These are phyloP conservation scores for Colletotrichum costaricense DNA, from an alignment of 2,329 filamentous ascomycete species.

Conservation along the genomic window DNA sequence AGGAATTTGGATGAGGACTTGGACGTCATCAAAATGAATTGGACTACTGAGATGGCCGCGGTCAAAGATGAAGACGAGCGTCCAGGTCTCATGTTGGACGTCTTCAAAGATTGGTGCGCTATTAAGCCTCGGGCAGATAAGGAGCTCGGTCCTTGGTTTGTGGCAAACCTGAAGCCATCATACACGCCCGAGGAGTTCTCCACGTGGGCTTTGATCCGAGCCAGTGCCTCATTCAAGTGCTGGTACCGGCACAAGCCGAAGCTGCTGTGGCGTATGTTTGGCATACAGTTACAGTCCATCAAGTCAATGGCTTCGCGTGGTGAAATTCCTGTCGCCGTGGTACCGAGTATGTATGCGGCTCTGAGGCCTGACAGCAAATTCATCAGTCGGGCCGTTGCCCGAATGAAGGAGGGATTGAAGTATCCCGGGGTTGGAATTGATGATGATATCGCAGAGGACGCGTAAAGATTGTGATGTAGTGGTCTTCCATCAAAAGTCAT, in stretches of 20 bases:
- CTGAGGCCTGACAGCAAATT: slow-evolving; percentile 49
- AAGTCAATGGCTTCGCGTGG: slow-evolving; percentile 50
- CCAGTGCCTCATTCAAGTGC: slow-evolving; percentile 58
- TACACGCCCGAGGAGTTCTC: slow-evolving; percentile 41
- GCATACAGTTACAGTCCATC: slow-evolving; percentile 59
- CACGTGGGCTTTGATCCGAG: slow-evolving; percentile 62
- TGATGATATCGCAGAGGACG: background rate
- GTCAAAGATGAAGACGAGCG: slow-evolving; percentile 35
- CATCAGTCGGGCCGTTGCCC: slow-evolving; percentile 38
- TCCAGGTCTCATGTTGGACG: slow-evolving; percentile 43
- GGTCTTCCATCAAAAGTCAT: too few relatives aligned
- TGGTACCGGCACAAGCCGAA: slow-evolving; percentile 40
- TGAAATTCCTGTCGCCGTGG: slow-evolving; percentile 45
- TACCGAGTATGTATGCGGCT: slow-evolving; percentile 49
- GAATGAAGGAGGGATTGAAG: slow-evolving; percentile 21
- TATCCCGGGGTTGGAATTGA: slow-evolving; percentile 21
- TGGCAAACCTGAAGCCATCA: slow-evolving; percentile 38
- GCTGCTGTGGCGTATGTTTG: slow-evolving; percentile 61
- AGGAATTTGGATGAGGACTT: slow-evolving; percentile 49
- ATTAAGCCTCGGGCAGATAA: slow-evolving; percentile 48
- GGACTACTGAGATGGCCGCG: slow-evolving; percentile 41
- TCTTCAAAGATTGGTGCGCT: slow-evolving; percentile 54
- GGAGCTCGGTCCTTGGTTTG: slow-evolving; percentile 34
- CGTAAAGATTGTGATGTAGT: too few relatives aligned
- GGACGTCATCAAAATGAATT: slow-evolving; percentile 42